Percentiles rank a stretch among this genome's conserved stretches.
Conservation (phyloP, 768 basidiomycete genomes). For the Termitomyces sp. region DNA sequence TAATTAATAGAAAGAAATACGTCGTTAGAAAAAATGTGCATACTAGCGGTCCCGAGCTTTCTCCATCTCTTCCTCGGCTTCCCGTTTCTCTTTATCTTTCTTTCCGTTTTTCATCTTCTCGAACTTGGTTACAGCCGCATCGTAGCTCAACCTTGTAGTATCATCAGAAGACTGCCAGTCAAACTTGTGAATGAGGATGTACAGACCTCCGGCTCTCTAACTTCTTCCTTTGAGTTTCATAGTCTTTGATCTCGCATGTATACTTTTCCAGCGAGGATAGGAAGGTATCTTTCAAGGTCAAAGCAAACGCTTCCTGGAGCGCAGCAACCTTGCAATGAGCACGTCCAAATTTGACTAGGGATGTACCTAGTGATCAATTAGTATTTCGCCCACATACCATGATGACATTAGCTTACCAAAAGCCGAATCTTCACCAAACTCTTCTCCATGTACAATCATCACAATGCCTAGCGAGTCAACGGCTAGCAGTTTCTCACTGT, state of each 20-base stretch:
- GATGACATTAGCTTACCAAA: conserved; percentile 42
- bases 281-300: conserved; percentile 71
- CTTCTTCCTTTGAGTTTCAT: conserved; percentile 77
- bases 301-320: conserved; percentile 76
- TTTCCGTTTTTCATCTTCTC: conserved; percentile 67
- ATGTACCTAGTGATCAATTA: conserved; percentile 44
- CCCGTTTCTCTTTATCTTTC: conserved; percentile 76
- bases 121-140: conserved; percentile 66
- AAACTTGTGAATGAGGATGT: neutral
- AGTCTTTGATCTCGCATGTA: conserved; percentile 77
- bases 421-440: conserved; percentile 71
- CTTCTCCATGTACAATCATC: conserved; percentile 83
- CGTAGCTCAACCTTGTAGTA: conserved; percentile 61
- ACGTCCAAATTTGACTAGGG: conserved; percentile 69
- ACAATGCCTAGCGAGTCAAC: conserved; percentile 79
- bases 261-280: conserved; percentile 60
- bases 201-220: conserved; percentile 74
- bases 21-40: conserved; percentile 17
- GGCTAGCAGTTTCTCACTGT: conserved; percentile 67
- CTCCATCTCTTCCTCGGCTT: conserved; percentile 80
- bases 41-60: conserved; percentile 73
- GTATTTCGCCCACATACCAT: neutral
- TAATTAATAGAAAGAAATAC: neutral
- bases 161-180: neutral
- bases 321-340: conserved; percentile 84